phyloP scores from a whole-genome alignment of 306 rosid species.

The Aeschynomene evenia region DNA sequence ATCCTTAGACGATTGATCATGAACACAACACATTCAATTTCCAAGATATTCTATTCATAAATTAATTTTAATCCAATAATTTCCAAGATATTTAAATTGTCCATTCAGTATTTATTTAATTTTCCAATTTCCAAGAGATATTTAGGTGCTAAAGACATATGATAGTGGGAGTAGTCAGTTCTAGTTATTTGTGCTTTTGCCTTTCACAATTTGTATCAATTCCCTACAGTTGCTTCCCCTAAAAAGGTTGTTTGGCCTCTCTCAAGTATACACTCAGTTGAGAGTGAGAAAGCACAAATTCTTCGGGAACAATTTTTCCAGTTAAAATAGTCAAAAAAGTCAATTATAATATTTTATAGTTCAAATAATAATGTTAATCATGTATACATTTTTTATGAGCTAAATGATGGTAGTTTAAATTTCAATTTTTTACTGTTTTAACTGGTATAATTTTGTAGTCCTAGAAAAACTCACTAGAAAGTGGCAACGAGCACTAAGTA shows the following conservation, averaged over 20 bases:
- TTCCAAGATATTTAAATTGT: background rate
- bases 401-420: too few species aligned
- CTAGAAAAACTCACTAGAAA: too few species aligned
- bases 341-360: too few species aligned
- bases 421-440: too few species aligned
- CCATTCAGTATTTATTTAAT: background rate
- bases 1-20: slow-evolving; percentile 8
- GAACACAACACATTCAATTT: background rate
- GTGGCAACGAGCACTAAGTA: slow-evolving; percentile 2
- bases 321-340: too few species aligned
- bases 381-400: too few species aligned
- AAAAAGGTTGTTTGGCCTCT: slow-evolving; percentile 2
- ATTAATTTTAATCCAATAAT: background rate
- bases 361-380: too few species aligned
- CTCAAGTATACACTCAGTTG: slow-evolving; percentile 3
- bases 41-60: background rate
- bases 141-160: background rate
- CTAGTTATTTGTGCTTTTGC: slow-evolving; percentile 22
- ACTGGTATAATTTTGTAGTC: too few species aligned
- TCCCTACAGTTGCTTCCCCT: slow-evolving; percentile 24
- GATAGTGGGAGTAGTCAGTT: slow-evolving; percentile 33
- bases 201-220: slow-evolving; percentile 27
- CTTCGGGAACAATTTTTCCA: too few species aligned
- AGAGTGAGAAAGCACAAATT: too few species aligned
- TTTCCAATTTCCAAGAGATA: background rate